Base-by-base conservation (phyloP, 192 early-diverging fungal genomes). In the Gonapodya sp. region DNA sequence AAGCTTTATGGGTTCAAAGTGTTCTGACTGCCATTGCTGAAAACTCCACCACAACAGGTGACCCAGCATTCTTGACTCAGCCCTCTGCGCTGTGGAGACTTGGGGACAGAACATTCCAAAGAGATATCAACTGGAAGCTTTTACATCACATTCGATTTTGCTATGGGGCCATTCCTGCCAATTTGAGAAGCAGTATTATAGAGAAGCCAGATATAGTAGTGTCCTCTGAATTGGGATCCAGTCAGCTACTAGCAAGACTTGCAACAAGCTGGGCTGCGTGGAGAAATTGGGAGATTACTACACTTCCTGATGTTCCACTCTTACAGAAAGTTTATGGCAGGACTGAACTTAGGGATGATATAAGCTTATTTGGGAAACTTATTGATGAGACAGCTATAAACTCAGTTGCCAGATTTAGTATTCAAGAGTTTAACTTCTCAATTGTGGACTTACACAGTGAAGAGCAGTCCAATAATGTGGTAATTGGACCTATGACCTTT, bases 71-170 rank as follows among this genome's bases (percentile, higher is more conserved):
- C 81, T 80, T 95, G 75, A 89, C 91, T 0, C 79, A 86, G 18
- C 92, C 93, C 0, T 92, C 90, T 1, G 85, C 86, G 32, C 84
- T 93, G 18, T 88, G 93, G 81, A 78, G 91, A 36, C 79, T 94
- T 0, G 92, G 92, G 14, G 86, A 89, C 2, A 82, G 87, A 34
- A 86, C 87, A 78, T 88, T 91, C 81, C 89, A 93, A 78, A 86
- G 85, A 32, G 92, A 95, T 81, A 87, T 87, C 46, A 92, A 92
- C 31, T 95, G 94, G 94, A 95, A 93, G 80, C 79, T 95, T 0
- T 77, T 95, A 1, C 85, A 85, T 16, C 90, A 92, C 79, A 85
- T 94, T 78, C 81, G 93, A 33, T 89, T 92, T 80, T 91, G 89
- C 79, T 84, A 88, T 74, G 82, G 86, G 24, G 64, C 78, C 8